phyloP scores from a whole-genome alignment of 805 yeast species.

The Yarrowia yakushimensis region DNA sequence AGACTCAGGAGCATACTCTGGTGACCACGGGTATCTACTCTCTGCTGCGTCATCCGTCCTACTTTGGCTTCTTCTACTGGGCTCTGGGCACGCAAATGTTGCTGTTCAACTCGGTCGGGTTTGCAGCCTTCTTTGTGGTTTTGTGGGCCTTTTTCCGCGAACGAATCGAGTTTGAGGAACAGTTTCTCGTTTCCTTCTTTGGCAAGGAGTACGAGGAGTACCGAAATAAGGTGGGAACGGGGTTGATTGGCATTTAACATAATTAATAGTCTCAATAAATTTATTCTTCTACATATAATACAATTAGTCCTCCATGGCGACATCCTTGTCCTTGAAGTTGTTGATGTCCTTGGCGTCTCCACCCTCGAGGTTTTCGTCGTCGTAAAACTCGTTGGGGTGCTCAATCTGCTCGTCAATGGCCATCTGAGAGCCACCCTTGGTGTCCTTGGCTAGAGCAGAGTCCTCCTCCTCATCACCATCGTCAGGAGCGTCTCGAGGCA shows the following conservation, averaged over 20 bases:
- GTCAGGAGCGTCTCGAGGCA: constrained; percentile 82
- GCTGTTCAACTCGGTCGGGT: constrained; percentile 61
- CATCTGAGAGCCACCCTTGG: constrained; percentile 84
- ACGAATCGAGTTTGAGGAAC: constrained; percentile 71
- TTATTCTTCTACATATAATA: constrained; percentile 16
- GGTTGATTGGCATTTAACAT: neutral
- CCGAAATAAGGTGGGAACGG: neutral
- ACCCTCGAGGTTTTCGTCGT: constrained; percentile 51
- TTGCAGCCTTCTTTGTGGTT: constrained; percentile 51
- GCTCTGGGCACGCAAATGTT: constrained; percentile 78
- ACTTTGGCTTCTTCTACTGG: constrained; percentile 91
- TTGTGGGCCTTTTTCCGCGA: constrained; percentile 65
- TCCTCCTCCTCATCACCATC: constrained; percentile 86
- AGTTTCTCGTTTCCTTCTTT: constrained; percentile 42
- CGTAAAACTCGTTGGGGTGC: constrained; percentile 75
- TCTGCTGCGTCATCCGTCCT: constrained; percentile 78
- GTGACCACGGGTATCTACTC: constrained; percentile 73
- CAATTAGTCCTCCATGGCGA: constrained; percentile 20
- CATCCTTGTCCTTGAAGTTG: constrained; percentile 25
- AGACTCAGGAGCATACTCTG: constrained; percentile 54
- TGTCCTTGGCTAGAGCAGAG: constrained; percentile 70
- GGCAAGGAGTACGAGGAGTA: constrained; percentile 3
- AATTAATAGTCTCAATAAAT: neutral
- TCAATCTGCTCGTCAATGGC: constrained; percentile 74
- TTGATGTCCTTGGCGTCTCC: constrained; percentile 31